Evolutionary conservation across 306 rosid species (phyloP).

Genomic region (Casuarina cunninghamiana): DNA sequence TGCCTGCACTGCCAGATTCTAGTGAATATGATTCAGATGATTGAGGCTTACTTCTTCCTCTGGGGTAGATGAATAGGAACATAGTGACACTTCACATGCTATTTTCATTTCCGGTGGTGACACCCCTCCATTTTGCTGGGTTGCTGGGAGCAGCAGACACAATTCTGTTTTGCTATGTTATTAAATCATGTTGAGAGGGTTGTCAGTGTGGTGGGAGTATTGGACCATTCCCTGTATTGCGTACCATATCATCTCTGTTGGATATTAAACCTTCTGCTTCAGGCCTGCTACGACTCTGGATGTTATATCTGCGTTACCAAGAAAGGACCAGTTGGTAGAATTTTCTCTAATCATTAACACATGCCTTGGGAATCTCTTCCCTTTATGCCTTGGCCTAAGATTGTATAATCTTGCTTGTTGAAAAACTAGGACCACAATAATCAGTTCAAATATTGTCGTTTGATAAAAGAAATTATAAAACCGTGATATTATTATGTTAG

Average conservation of each 20-base stretch:
- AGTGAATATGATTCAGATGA: constrained; percentile 91
- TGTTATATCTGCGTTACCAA: neutral
- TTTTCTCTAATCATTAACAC: no score
- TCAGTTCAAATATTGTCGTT: no score
- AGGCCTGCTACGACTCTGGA: neutral
- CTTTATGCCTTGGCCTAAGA: no score
- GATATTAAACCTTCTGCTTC: neutral
- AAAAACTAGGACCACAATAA: no score
- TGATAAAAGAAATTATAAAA: no score
- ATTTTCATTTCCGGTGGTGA: neutral
- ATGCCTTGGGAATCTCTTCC: no score
- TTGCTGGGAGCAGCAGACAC: neutral
- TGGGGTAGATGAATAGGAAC: neutral
- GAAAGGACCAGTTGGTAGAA: no score
- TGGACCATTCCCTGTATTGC: neutral
- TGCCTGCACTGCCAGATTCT: constrained; percentile 67
- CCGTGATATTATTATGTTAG: no score
- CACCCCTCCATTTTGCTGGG: neutral
- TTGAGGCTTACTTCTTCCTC: constrained; percentile 24
- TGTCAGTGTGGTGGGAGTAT: neutral
- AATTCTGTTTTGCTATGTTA: neutral
- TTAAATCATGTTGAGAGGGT: neutral
- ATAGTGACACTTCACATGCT: neutral
- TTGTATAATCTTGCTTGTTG: no score
- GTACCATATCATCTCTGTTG: neutral